A percentile compares a stretch with the other conserved stretches of the same genome.
These are phyloP conservation scores for Chaetomium strumarium DNA, from an alignment of 2,329 filamentous ascomycete species.

Conservation along the genomic window DNA sequence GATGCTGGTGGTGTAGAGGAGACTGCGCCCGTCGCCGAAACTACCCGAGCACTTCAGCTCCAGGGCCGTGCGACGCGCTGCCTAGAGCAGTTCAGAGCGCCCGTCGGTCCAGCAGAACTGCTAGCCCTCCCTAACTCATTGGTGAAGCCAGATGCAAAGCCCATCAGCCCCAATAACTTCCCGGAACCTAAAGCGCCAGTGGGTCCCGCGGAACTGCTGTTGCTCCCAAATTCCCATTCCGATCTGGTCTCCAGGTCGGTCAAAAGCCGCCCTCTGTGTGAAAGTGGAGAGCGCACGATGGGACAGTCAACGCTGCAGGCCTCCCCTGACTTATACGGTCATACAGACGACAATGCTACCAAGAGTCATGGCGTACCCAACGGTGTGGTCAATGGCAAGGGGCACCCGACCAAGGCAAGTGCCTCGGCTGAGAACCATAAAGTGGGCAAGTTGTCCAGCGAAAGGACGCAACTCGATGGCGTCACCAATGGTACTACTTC, in stretches of 20 bases:
- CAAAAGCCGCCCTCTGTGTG: not conserved
- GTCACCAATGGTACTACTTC: slow-evolving; percentile 2
- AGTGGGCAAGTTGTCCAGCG: not conserved
- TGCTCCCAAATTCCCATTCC: slow-evolving; percentile 19
- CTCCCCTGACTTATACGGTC: not conserved
- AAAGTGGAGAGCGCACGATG: not conserved
- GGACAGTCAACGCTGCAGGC: not conserved
- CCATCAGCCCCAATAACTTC: not conserved
- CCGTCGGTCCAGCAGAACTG: slow-evolving; percentile 17
- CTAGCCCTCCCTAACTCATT: slow-evolving; percentile 49
- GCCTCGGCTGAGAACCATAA: slow-evolving; percentile 8
- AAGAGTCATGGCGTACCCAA: not conserved
- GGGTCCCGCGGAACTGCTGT: slow-evolving; percentile 19
- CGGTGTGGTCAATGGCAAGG: not conserved
- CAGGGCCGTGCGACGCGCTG: not conserved
- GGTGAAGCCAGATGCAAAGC: not conserved
- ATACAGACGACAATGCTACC: not conserved
- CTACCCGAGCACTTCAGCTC: not conserved
- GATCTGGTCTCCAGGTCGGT: slow-evolving; percentile 11
- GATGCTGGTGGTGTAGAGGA: not conserved
- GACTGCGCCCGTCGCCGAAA: not conserved
- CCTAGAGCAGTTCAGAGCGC: not conserved
- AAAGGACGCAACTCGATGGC: slow-evolving; percentile 3
- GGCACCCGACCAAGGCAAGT: slow-evolving; percentile 18
- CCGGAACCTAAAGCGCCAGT: slow-evolving; percentile 14